Evolutionary conservation across 306 rosid genomes (phyloP).

Genomic region (Styphnolobium japonicum): DNA sequence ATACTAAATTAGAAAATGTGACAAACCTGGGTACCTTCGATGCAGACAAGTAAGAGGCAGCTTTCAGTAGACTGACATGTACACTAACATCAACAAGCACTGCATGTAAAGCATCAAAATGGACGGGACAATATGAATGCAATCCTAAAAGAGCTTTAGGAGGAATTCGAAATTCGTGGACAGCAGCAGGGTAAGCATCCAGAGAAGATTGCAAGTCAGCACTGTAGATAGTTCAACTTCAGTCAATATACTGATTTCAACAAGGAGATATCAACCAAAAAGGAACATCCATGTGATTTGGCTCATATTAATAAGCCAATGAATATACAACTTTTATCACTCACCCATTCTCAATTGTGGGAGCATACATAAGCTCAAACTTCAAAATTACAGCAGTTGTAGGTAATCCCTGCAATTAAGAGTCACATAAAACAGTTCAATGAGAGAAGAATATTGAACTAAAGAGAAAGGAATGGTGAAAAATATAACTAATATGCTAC

Average conservation of each 20-base stretch:
- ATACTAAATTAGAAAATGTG: constrained; percentile 1
- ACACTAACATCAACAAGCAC: constrained; percentile 74
- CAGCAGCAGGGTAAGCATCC: constrained; percentile 64
- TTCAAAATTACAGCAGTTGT: constrained; percentile 68
- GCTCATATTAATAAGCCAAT: neutral
- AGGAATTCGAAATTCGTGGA: constrained; percentile 81
- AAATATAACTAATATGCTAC: too few relatives aligned
- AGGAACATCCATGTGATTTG: constrained; percentile 7
- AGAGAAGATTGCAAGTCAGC: constrained; percentile 58
- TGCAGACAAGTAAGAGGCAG: constrained; percentile 27
- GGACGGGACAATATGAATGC: constrained; percentile 82
- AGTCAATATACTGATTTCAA: constrained; percentile 36
- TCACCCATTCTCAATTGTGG: constrained; percentile 62
- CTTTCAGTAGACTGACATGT: constrained; percentile 64
- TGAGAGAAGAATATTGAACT: neutral
- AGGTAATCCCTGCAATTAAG: constrained; percentile 57
- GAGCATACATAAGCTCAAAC: constrained; percentile 87
- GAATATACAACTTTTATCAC: constrained; percentile 14
- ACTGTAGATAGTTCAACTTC: constrained; percentile 37
- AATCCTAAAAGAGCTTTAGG: constrained; percentile 80
- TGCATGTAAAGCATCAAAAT: constrained; percentile 78
- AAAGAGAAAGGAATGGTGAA: neutral
- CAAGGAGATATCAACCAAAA: constrained; percentile 2
- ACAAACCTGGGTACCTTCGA: constrained; percentile 72
- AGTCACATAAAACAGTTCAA: neutral